These are phyloP conservation scores for Aegilops bicornis DNA, from an alignment of 176 grass and related monocot species.

Conservation along the genomic window DNA sequence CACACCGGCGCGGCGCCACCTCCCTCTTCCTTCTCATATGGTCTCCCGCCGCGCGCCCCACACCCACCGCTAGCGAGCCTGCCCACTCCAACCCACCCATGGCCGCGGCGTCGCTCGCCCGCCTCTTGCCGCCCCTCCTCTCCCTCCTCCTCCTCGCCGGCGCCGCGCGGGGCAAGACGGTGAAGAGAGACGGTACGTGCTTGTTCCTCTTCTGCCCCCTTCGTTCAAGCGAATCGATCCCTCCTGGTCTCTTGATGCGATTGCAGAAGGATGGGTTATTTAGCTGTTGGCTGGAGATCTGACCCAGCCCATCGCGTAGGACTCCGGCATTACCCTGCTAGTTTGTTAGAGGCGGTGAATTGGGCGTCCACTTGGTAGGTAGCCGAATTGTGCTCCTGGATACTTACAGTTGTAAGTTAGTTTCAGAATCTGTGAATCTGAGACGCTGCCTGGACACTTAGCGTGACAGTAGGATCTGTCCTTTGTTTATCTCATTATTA, in stretches of 20 bases:
- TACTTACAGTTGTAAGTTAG: too few relatives aligned
- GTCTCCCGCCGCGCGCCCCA: background rate
- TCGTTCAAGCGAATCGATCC: background rate
- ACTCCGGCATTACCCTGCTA: background rate
- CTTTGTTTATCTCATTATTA: background rate
- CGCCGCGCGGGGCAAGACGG: slow-evolving; percentile 66
- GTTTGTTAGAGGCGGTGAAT: background rate
- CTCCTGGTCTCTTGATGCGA: background rate
- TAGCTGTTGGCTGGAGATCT: slow-evolving; percentile 34
- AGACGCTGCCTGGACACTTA: background rate
- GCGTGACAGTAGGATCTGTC: background rate
- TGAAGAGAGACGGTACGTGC: slow-evolving; percentile 86
- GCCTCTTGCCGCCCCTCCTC: slow-evolving; percentile 1
- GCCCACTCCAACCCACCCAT: background rate
- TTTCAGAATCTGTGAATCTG: background rate
- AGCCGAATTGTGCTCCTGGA: background rate
- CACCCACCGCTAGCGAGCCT: slow-evolving; percentile 12
- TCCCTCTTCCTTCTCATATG: background rate
- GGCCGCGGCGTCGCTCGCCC: slow-evolving; percentile 19
- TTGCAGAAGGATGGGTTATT: background rate
- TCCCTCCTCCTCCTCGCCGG: slow-evolving; percentile 46
- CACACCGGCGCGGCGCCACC: slow-evolving; percentile 24
- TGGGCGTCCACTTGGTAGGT: background rate
- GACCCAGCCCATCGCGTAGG: background rate
- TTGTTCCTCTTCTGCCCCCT: background rate